These are phyloP conservation scores for Phaseolus coccineus DNA, from an alignment of 331 rosid species.

Conservation along the genomic window DNA sequence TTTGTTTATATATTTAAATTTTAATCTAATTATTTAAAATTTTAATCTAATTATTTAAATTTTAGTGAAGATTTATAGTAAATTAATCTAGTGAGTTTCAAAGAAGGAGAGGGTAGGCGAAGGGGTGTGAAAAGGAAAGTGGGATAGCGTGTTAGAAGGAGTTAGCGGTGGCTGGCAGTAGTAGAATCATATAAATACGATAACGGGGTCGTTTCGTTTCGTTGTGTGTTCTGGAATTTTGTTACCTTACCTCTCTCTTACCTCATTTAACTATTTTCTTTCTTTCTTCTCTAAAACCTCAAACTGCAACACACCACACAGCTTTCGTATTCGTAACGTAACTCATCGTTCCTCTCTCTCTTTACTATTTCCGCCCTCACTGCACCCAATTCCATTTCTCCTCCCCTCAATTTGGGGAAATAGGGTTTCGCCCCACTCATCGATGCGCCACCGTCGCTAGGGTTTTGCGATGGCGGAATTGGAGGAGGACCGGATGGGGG, in stretches of 20 bases:
- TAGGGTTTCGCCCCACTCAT: slow-evolving; percentile 35
- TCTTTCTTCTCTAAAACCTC: background rate
- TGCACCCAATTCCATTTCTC: background rate
- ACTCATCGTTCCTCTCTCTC: background rate
- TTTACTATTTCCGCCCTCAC: background rate
- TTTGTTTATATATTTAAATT: too few species aligned
- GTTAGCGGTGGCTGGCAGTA: slow-evolving; percentile 7
- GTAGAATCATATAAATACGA: slow-evolving; percentile 12
- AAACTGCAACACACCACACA: background rate
- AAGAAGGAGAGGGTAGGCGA: too few species aligned
- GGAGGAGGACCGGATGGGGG: slow-evolving; percentile 53
- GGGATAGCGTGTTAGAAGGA: background rate
- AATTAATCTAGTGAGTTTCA: too few species aligned
- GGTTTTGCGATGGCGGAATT: slow-evolving; percentile 42
- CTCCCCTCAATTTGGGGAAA: slow-evolving; percentile 36
- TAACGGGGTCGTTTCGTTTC: background rate
- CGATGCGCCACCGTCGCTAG: slow-evolving; percentile 34
- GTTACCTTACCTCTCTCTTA: background rate
- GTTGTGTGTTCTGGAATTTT: background rate
- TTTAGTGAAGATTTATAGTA: too few species aligned
- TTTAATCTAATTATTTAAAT: too few species aligned
- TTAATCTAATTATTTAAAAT: too few species aligned
- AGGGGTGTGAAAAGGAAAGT: background rate
- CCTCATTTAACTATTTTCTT: background rate
- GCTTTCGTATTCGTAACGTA: background rate